Evolutionary conservation across 164 flowering plant species (phyloP).

Genomic region (Hamamelis virginiana): DNA sequence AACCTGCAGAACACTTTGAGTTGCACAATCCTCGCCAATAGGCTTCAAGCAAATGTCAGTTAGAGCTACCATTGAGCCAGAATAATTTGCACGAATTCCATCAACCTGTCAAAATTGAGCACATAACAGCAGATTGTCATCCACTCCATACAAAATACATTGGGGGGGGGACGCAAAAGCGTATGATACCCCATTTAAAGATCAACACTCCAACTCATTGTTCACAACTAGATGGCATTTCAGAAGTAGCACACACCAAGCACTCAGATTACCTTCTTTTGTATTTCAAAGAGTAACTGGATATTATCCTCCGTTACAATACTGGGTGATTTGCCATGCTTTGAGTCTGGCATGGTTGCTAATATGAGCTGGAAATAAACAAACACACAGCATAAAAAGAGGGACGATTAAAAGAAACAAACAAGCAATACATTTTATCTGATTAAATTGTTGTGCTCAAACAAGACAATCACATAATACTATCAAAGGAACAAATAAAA

Average conservation of each 20-base stretch:
- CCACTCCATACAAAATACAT: background rate
- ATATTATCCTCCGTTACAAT: constrained; percentile 79
- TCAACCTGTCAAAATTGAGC: constrained; percentile 54
- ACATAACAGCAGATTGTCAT: background rate
- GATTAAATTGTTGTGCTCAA: no score
- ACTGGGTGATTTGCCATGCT: constrained; percentile 54
- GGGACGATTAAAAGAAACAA: background rate
- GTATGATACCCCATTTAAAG: background rate
- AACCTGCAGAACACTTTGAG: constrained; percentile 94
- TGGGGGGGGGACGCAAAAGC: background rate
- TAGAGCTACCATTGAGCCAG: constrained; percentile 68
- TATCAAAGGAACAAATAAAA: no score
- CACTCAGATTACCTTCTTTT: constrained; percentile 60
- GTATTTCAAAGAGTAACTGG: constrained; percentile 81
- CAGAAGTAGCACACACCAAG: constrained; percentile 3
- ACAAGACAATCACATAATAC: no score
- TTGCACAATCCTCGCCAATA: constrained; percentile 86
- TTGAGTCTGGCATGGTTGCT: constrained; percentile 59
- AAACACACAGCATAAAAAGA: background rate
- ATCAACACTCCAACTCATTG: background rate
- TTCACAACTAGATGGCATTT: background rate
- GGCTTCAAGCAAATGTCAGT: constrained; percentile 94
- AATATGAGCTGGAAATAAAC: constrained; percentile 62
- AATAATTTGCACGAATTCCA: constrained; percentile 72
- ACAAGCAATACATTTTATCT: no score